Evolutionary conservation across 768 basidiomycete genomes (phyloP).

Genomic region (Russula ochroleuca): DNA sequence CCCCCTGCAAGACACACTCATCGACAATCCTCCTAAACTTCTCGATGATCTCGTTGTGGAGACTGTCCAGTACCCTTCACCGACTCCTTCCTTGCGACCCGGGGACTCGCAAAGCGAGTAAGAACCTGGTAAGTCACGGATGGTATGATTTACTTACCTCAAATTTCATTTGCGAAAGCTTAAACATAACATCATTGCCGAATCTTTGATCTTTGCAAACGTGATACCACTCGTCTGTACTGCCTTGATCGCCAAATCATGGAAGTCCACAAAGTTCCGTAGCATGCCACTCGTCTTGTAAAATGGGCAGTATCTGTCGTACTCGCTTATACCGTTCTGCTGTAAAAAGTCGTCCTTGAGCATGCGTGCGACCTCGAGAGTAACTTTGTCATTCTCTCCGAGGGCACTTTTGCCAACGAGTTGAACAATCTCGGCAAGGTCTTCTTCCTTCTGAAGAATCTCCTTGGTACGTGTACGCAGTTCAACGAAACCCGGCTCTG

Average conservation of each 20-base stretch:
- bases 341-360: conserved; percentile 96
- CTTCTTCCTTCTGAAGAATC: conserved; percentile 97
- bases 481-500: conserved; percentile 93
- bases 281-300: conserved; percentile 98
- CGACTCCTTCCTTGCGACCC: conserved; percentile 76
- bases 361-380: conserved; percentile 94
- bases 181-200: conserved; percentile 84
- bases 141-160: conserved; percentile 53
- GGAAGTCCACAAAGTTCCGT: conserved; percentile 89
- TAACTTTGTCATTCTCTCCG: conserved; percentile 97
- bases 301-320: conserved; percentile 96
- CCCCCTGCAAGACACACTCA: conserved; percentile 35
- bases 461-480: conserved; percentile 90
- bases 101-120: conserved; percentile 58
- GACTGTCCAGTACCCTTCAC: conserved; percentile 76
- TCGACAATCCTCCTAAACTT: conserved; percentile 83
- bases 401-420: conserved; percentile 98
- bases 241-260: conserved; percentile 83
- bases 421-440: conserved; percentile 97
- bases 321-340: conserved; percentile 98
- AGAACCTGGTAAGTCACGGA: conserved; percentile 1
- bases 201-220: conserved; percentile 83
- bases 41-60: conserved; percentile 85
- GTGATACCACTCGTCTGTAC: conserved; percentile 80
- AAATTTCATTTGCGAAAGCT: conserved; percentile 99